Evolutionary conservation across 202 grass and related monocot genomes (phyloP).

Genomic region (Zizania palustris): DNA sequence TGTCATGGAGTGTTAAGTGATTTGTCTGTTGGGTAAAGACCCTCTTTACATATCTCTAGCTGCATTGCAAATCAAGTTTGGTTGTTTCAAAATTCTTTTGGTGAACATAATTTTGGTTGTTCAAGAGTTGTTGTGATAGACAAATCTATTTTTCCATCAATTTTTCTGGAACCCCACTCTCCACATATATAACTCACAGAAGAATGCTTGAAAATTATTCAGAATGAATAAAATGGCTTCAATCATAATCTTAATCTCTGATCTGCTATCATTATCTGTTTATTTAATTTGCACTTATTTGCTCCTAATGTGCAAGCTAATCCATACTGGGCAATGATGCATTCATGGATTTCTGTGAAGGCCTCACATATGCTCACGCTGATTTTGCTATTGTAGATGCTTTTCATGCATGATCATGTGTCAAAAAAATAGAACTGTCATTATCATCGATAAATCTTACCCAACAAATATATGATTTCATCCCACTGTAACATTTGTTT

Average conservation of each 20-base stretch:
- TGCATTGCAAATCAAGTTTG: slow-evolving; percentile 10
- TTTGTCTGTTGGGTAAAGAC: neutral
- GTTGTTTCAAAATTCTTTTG: neutral
- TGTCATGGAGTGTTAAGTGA: slow-evolving; percentile 2
- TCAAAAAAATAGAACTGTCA: neutral
- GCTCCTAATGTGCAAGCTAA: slow-evolving; percentile 57
- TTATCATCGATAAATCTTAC: slow-evolving; percentile 28
- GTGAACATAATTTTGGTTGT: neutral
- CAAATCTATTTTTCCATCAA: neutral
- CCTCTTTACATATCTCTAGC: slow-evolving; percentile 12
- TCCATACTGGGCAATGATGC: slow-evolving; percentile 91
- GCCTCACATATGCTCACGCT: slow-evolving; percentile 88
- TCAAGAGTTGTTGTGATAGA: neutral
- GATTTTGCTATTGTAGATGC: slow-evolving; percentile 73
- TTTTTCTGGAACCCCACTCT: neutral
- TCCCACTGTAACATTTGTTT: slow-evolving; percentile 13
- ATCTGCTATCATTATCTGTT: neutral
- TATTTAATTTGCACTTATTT: slow-evolving; percentile 42
- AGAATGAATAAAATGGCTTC: slow-evolving; percentile 20
- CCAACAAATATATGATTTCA: neutral
- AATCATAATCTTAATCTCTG: neutral
- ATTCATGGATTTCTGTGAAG: slow-evolving; percentile 99
- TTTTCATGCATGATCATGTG: slow-evolving; percentile 91
- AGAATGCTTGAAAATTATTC: slow-evolving; percentile 1
- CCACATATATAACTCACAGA: neutral